Conservation (phyloP, 345 rosid species). For the Conringia planisiliqua region DNA sequence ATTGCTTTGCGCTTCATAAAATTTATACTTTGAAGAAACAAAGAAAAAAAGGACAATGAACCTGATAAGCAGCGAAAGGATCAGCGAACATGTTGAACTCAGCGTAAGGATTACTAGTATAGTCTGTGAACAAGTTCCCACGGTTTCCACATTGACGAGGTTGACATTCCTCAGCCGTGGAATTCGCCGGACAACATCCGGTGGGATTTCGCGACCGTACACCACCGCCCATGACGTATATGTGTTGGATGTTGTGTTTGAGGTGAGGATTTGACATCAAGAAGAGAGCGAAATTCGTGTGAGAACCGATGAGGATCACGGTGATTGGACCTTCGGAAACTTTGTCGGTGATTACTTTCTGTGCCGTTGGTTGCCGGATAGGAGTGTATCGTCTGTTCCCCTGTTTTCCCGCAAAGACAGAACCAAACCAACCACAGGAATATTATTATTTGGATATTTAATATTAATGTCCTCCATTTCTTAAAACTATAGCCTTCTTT, state of each 20-base stretch:
- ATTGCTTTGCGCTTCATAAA: not conserved
- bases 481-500: not conserved
- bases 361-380: slow-evolving; percentile 70
- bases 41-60: not conserved
- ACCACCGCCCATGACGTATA: slow-evolving; percentile 88
- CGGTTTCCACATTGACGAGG: slow-evolving; percentile 59
- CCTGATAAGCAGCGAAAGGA: slow-evolving; percentile 94
- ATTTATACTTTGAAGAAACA: not conserved
- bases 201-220: slow-evolving; percentile 63
- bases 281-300: slow-evolving; percentile 73
- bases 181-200: slow-evolving; percentile 57
- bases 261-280: slow-evolving; percentile 75
- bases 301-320: slow-evolving; percentile 56
- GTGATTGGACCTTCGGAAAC: slow-evolving; percentile 70
- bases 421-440: not conserved
- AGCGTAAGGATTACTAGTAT: slow-evolving; percentile 73
- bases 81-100: slow-evolving; percentile 85
- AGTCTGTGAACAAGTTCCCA: slow-evolving; percentile 73
- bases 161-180: slow-evolving; percentile 46
- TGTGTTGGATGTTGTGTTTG: slow-evolving; percentile 68
- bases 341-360: slow-evolving; percentile 66
- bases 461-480: not conserved
- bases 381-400: slow-evolving; percentile 78
- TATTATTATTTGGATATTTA: not conserved
- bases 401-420: slow-evolving; percentile 36